Evolutionary conservation across 345 rosid genomes (phyloP), one percentile per base, ranked within the genome.

Genomic region (Dipteronia dyeriana): DNA sequence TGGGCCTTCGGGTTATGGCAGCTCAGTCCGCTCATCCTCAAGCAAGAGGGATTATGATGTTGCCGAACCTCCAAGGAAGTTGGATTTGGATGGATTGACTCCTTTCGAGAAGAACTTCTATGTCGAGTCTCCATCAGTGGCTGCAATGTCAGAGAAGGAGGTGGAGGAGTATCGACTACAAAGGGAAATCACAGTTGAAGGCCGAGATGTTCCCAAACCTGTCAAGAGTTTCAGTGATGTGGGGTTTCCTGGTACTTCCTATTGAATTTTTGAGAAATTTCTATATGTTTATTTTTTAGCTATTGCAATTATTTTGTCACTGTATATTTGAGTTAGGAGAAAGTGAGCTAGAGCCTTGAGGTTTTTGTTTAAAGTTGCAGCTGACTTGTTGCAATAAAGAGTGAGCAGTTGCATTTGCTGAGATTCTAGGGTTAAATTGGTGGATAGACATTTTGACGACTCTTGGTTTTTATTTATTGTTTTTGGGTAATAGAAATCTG

Each of bases 71-170:
- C 91, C 95, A 2, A 78, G 82, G 88, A 94, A 88, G 84, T 85
- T 85, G 16, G 96, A 94, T 87, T 90, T 97, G 83, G 99, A 92
- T 91, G 99, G 97, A 20, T 83, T 97, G 86, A 87, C 91, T 83
- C 91, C 97, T 54, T 97, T 94, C 25, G 95, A 94, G 86, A 97
- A 97, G 90, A 94, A 97, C 70, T 97, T 97, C 82, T 94, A 92
- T 80, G 86, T 88, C 0, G 99, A 97, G 68, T 94, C 98, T 0
- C 88, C 91, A 0, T 76, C 89, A 25, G 96, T 94, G 73, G 98
- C 94, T 0, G 92, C 93, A 73, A 92, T 97, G 98, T 85, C 97
- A 0, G 96, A 90, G 31, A 79, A 76, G 75, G 96, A 97, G 69
- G 98, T 91, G 41, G 93, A 91, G 74, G 97, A 92, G 60, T 94